Conservation (phyloP, 441 rosid genomes). For the Euphorbia schlechtendalii region DNA sequence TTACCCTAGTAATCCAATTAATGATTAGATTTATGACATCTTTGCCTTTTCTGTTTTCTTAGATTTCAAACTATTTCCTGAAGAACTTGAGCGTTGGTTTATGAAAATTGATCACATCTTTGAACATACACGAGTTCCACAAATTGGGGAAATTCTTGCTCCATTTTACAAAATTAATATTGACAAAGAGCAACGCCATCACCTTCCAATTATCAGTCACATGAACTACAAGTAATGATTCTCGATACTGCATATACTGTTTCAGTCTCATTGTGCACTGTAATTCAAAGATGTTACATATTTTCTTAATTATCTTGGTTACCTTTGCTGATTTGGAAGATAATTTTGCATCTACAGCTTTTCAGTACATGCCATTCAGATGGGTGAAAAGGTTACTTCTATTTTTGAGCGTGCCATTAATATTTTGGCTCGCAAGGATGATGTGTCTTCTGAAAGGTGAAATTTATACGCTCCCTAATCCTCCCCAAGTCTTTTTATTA, state of each 20-base stretch:
- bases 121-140: constrained; percentile 85
- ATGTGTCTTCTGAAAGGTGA: constrained; percentile 57
- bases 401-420: constrained; percentile 82
- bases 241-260: constrained; percentile 4
- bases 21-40: constrained; percentile 11
- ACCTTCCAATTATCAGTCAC: constrained; percentile 77
- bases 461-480: constrained; percentile 11
- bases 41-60: constrained; percentile 16
- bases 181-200: constrained; percentile 58
- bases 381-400: constrained; percentile 88
- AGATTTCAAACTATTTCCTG: constrained; percentile 80
- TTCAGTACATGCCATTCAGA: constrained; percentile 91
- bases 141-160: constrained; percentile 61
- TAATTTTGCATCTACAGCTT: constrained; percentile 42
- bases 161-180: constrained; percentile 65
- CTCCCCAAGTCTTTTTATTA: neutral
- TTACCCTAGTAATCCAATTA: neutral
- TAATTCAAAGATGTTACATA: constrained; percentile 10
- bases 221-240: constrained; percentile 76
- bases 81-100: constrained; percentile 98
- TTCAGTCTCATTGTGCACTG: constrained; percentile 3
- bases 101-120: constrained; percentile 84
- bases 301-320: neutral
- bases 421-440: constrained; percentile 72
- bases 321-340: constrained; percentile 11